phyloP scores from a whole-genome alignment of 2,329 filamentous ascomycete species.

The Fusarium nisikadoi region DNA sequence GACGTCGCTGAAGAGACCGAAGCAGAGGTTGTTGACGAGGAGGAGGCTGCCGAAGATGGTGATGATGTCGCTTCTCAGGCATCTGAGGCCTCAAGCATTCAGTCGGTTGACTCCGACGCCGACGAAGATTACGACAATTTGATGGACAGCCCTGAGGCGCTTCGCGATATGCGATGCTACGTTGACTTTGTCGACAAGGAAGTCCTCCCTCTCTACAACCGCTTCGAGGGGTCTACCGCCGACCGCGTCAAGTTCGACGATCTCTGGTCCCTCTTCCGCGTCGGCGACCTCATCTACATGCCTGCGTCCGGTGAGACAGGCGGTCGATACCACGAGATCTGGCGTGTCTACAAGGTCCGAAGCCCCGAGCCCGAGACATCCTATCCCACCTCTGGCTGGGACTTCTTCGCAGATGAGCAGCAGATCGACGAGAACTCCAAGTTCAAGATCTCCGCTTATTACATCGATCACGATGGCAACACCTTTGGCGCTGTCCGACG shows the following conservation, averaged over 20 bases:
- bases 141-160: constrained; percentile 53
- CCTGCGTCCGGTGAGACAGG: constrained; percentile 49
- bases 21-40: constrained; percentile 41
- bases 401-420: constrained; percentile 50
- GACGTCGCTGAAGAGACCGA: constrained; percentile 44
- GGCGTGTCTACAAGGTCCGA: constrained; percentile 51
- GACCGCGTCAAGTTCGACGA: constrained; percentile 54
- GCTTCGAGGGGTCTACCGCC: constrained; percentile 41
- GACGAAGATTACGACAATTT: constrained; percentile 50
- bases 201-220: constrained; percentile 51
- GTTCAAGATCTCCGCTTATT: constrained; percentile 53
- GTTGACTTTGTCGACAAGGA: constrained; percentile 57
- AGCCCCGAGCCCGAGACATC: constrained; percentile 46
- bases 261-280: constrained; percentile 55
- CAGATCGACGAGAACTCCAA: constrained; percentile 44
- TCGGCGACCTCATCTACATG: constrained; percentile 55
- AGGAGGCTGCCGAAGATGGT: constrained; percentile 33
- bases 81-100: constrained; percentile 32
- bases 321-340: constrained; percentile 53
- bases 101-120: constrained; percentile 49
- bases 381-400: constrained; percentile 48
- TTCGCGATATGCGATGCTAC: constrained; percentile 56
- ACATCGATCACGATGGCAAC: constrained; percentile 56
- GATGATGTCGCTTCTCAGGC: constrained; percentile 48
- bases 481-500: constrained; percentile 52